Evolutionary conservation across 2,329 filamentous ascomycete genomes (phyloP), one percentile per base, ranked within the genome.

Genomic region (Penicillium nordicum): DNA sequence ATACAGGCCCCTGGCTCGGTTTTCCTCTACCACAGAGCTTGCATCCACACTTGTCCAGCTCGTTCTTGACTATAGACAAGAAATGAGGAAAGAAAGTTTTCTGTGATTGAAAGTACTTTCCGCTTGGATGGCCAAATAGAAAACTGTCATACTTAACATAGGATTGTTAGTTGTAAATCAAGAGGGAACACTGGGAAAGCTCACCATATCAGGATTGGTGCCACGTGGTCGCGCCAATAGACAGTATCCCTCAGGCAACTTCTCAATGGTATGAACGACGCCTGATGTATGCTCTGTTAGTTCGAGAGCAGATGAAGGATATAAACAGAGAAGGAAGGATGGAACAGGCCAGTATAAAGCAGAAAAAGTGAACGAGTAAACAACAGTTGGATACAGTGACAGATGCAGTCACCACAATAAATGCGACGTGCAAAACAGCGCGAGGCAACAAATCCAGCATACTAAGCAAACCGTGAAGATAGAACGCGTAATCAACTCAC

Each of bases 21-120:
- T 56, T 38, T 32, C 59, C 34, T 18, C 62, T 68, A 5, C 37
- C 60, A 57, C 83, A 86, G 8, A 79, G 67, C 1, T 76, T 75
- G 63, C 84, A 87, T 2, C 66, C 59, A 57, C 84, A 86, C 2
- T 72, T 69, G 6, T 65, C 69, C 41, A 69, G 70, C 49, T 78
- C 14, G 78, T 75, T 78, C 85, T 84, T 25, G 86, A 65, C 66
- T 79, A 76, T 49, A 25, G 21, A 18, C 3, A 77, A 71, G 65
- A 87, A 86, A 57, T 87, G 84, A 0, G 79, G 78, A 47, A 78
- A 82, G 61, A 85, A 85, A 4, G 79, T 71, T 21, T 76, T 76
- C 0, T 79, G 76, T 0, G 84, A 86, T 44, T 83, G 78, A 54
- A 82, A 86, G 16, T 69, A 72, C 46, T 72, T 72, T 8, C 78